These are phyloP conservation scores for Marasmius fiardii DNA, from an alignment of 1,284 basidiomycete species.

Conservation along the genomic window DNA sequence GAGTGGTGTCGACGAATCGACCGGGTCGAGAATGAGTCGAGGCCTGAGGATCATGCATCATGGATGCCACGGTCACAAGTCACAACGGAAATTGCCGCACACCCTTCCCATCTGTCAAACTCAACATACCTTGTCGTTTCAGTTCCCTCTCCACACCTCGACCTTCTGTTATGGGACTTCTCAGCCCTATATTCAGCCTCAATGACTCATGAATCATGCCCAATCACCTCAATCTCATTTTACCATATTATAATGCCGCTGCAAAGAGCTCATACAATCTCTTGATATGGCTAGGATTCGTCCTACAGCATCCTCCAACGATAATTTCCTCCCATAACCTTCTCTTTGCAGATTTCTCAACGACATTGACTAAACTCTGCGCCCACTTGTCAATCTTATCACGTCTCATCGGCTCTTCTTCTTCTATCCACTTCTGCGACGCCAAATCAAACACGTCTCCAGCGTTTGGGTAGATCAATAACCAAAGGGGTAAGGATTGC, in stretches of 20 bases:
- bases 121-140: too few relatives aligned
- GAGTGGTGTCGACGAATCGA: too few relatives aligned
- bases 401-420: slow-evolving; percentile 4
- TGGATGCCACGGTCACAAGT: too few relatives aligned
- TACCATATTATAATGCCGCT: neutral
- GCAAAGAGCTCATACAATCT: neutral
- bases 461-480: slow-evolving; percentile 76
- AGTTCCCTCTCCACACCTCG: too few relatives aligned
- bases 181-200: too few relatives aligned
- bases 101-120: too few relatives aligned
- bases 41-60: too few relatives aligned
- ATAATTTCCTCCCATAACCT: slow-evolving; percentile 52
- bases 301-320: slow-evolving; percentile 74
- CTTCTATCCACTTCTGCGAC: slow-evolving; percentile 41
- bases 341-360: slow-evolving; percentile 22
- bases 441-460: slow-evolving; percentile 53
- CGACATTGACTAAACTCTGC: slow-evolving; percentile 24
- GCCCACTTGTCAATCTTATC: slow-evolving; percentile 39
- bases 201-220: too few relatives aligned
- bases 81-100: too few relatives aligned
- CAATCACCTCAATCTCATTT: too few relatives aligned
- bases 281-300: slow-evolving; percentile 32
- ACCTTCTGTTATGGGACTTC: too few relatives aligned
- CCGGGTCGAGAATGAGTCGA: too few relatives aligned
- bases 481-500: slow-evolving; percentile 35